phyloP scores from a whole-genome alignment of 441 rosid species.

The Erodium texanum region DNA sequence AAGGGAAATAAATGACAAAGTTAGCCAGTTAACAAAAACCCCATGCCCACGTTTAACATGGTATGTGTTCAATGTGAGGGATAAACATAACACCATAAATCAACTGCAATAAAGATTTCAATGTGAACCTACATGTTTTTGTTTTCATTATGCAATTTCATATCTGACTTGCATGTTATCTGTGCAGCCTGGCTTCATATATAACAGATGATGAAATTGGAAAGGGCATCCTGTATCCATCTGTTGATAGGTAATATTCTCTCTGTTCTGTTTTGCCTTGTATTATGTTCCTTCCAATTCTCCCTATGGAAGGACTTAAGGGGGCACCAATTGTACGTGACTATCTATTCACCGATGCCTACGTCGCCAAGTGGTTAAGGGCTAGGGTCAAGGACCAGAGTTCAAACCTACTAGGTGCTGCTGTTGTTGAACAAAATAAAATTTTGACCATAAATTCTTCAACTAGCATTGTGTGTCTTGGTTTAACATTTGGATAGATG shows the following conservation, averaged over 20 bases:
- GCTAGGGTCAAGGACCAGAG: neutral
- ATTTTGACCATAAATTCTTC: neutral
- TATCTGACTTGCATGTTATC: conserved; percentile 13
- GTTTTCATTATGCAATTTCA: neutral
- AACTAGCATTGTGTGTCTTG: neutral
- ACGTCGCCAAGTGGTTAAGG: neutral
- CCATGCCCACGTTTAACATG: neutral
- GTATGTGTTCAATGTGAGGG: neutral
- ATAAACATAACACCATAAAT: conserved; percentile 1
- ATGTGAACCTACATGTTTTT: neutral
- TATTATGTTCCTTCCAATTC: neutral
- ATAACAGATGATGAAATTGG: conserved; percentile 77
- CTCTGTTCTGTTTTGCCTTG: neutral
- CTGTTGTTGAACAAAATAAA: neutral
- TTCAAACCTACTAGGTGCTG: neutral
- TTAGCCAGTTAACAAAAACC: neutral
- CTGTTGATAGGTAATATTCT: conserved; percentile 52
- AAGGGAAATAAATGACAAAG: neutral
- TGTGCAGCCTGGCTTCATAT: conserved; percentile 86
- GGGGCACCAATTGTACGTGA: neutral
- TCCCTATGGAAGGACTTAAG: neutral
- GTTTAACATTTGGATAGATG: neutral
- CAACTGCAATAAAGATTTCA: neutral
- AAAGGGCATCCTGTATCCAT: conserved; percentile 76
- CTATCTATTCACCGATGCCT: neutral